These are phyloP conservation scores for Ceratocystis variospora DNA, from an alignment of 2,329 filamentous ascomycete species.

Conservation along the genomic window DNA sequence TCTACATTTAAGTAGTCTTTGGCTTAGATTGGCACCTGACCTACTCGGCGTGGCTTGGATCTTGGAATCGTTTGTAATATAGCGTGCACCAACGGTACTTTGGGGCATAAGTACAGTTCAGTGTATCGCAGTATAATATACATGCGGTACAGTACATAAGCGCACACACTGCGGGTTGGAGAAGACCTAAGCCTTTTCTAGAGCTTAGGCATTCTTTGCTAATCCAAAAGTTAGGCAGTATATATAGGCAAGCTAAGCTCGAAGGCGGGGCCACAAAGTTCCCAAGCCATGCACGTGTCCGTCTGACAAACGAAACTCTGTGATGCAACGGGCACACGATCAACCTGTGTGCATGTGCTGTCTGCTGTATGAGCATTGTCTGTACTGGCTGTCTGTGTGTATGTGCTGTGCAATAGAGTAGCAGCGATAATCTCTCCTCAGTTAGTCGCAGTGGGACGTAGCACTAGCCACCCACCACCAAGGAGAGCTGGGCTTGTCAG, in stretches of 20 bases:
- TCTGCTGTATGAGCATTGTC: not conserved
- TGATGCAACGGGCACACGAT: constrained; percentile 1
- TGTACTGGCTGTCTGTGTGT: not conserved
- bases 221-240: not conserved
- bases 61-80: no score
- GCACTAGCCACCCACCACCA: not conserved
- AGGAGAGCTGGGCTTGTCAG: not conserved
- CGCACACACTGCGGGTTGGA: no score
- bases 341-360: not conserved
- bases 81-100: no score
- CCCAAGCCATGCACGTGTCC: constrained; percentile 3
- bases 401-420: not conserved
- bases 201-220: not conserved
- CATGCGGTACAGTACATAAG: no score
- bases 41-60: no score
- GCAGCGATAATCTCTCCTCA: not conserved
- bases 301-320: constrained; percentile 6
- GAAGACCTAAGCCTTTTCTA: not conserved
- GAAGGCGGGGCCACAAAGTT: not conserved
- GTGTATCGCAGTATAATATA: not conserved
- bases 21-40: no score
- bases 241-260: not conserved
- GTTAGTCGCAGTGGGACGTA: not conserved
- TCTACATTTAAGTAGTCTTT: no score
- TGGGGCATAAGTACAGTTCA: no score